Evolutionary conservation across 805 yeast species (phyloP), one percentile per base, ranked within the genome.

Genomic region (Geotrichum ghanense): DNA sequence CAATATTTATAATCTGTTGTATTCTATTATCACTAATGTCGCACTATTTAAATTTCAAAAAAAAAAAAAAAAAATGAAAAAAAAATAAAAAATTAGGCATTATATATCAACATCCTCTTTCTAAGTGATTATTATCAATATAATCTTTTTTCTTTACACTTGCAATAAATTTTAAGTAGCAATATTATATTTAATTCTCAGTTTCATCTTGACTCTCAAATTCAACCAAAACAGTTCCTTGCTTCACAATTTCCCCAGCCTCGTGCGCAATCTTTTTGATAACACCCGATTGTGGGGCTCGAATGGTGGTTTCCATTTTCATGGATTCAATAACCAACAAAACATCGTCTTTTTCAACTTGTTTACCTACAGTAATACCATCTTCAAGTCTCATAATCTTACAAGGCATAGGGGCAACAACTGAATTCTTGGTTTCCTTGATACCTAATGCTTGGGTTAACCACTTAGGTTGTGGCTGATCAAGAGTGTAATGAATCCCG

Each of bases 241-340:
- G 63, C 45, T 58, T 59, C 43, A 58, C 60, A 22, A 59, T 48
- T 19, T 57, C 62, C 3, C 64, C 64, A 3, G 47, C 53, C n/a
- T 42, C 54, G 40, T 55, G 57, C 2, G 56, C 55, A 20, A 59
- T 50, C 12, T 56, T 50, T 47, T 57, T 56, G 41, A 59, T 47
- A n/a, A 52, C 51, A 3, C 62, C 61, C 26, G 53, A 60, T 16
- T 48, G 44, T 9, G 64, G 63, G 22, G 56, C 50, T 23, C 64
- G 52, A n/a, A 59, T 55, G 12, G 60, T 58, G 22, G 64, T 60
- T 47, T 60, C 64, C 64, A 60, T 60, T 53, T 60, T 60, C 64
- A 60, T 60, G 31, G 58, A 53, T 44, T 56, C 52, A 27, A 60
- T 60, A 24, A 57, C 55, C 7, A 60, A 45, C 41, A 60, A 49